phyloP scores from a whole-genome alignment of 495 filamentous ascomycete species.

The Aspergillus leporis region DNA sequence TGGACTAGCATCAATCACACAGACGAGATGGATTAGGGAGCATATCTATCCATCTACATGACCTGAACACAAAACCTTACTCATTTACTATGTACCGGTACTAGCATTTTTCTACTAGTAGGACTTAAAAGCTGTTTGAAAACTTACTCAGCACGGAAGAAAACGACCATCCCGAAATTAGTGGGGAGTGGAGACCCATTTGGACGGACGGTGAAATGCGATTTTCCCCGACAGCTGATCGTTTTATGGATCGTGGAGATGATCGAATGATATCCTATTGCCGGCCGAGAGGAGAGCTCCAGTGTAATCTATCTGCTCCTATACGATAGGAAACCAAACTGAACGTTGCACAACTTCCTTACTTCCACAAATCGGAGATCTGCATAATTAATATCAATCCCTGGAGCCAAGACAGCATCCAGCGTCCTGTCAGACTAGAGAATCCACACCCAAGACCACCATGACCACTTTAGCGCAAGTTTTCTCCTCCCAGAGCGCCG shows the following conservation, averaged over 20 bases:
- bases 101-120: no score
- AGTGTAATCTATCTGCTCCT: no score
- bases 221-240: not conserved
- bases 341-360: not conserved
- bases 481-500: conserved; percentile 40
- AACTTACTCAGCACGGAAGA: no score
- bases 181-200: no score
- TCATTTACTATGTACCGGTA: no score
- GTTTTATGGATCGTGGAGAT: not conserved
- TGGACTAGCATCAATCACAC: no score
- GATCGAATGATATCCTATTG: not conserved
- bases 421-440: not conserved
- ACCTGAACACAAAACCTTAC: no score
- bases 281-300: not conserved
- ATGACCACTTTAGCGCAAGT: conserved; percentile 51
- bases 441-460: conserved; percentile 4
- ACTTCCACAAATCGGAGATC: conserved; percentile 2
- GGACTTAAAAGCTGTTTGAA: no score
- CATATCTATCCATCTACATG: no score
- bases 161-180: no score
- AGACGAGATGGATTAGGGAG: no score
- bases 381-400: conserved; percentile 4
- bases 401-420: conserved; percentile 14
- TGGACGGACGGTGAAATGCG: not conserved
- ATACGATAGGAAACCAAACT: not conserved